These are phyloP conservation scores for Dictyostelium brefeldianum DNA, from an alignment of 78 protist genomes.

Conservation along the genomic window DNA sequence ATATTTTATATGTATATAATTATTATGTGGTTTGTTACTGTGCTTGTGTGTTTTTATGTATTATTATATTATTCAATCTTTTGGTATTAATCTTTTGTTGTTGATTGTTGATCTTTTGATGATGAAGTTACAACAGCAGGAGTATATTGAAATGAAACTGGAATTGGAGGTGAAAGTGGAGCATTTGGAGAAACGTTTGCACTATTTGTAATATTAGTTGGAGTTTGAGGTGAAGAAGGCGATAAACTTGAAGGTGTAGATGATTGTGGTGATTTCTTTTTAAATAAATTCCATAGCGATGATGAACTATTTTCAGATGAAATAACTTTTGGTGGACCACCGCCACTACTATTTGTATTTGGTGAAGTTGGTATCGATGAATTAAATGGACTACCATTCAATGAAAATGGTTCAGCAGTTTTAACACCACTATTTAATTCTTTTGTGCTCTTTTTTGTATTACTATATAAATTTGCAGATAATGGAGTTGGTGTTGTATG, in stretches of 20 bases:
- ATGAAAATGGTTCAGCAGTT: conserved; percentile 9
- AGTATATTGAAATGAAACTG: conserved; percentile 13
- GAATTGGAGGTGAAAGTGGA: conserved; percentile 26
- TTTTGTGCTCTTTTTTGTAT: conserved; percentile 27
- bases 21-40: no score
- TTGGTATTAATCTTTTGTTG: no score
- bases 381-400: conserved; percentile 1
- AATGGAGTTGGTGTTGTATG: conserved; percentile 16
- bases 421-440: conserved; percentile 19
- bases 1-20: no score
- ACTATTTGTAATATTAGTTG: conserved; percentile 7
- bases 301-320: conserved; percentile 25
- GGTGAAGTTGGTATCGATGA: conserved; percentile 20
- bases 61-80: no score
- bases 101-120: conserved; percentile 5
- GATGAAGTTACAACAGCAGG: conserved; percentile 14
- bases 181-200: conserved; percentile 2
- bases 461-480: conserved; percentile 43
- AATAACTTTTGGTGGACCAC: conserved; percentile 2
- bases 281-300: conserved; percentile 29
- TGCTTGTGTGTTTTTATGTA: no score
- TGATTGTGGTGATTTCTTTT: conserved; percentile 45
- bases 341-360: background rate
- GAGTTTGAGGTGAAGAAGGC: background rate
- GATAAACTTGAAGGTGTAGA: background rate